Percentiles rank a stretch among this genome's conserved stretches.
These are phyloP conservation scores for Calocera viscosa DNA, from an alignment of 768 basidiomycete species.

Conservation along the genomic window DNA sequence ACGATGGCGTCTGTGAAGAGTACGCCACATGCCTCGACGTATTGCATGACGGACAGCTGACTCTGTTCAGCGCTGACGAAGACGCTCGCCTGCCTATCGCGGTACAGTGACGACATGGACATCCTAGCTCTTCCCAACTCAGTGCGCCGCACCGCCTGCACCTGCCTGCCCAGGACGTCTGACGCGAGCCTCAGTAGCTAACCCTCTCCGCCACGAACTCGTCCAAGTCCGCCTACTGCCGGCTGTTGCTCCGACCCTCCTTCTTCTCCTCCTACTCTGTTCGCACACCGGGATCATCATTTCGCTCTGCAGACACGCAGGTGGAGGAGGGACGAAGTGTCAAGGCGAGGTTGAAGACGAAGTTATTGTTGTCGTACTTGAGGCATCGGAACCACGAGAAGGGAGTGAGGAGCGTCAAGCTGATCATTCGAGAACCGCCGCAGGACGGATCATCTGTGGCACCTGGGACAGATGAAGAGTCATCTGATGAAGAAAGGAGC, in stretches of 20 bases:
- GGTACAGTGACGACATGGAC: conserved; percentile 69
- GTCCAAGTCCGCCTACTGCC: conserved; percentile 68
- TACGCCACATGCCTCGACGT: not conserved
- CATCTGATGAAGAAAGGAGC: not conserved
- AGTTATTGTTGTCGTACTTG: not conserved
- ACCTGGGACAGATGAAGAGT: not conserved
- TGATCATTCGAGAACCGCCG: conserved; percentile 4
- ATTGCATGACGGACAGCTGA: not conserved
- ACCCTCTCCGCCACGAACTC: conserved; percentile 65
- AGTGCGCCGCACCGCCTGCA: not conserved
- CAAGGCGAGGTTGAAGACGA: conserved; percentile 2
- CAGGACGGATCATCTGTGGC: not conserved
- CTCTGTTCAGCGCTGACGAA: conserved; percentile 50
- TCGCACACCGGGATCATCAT: not conserved
- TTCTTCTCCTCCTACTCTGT: conserved; percentile 38
- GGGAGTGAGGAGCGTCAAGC: conserved; percentile 4
- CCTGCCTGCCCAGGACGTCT: not conserved
- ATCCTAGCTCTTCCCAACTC: conserved; percentile 49
- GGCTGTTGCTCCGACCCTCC: conserved; percentile 52
- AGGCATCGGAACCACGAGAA: conserved; percentile 1
- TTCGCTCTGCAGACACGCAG: not conserved
- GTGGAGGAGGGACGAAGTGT: not conserved
- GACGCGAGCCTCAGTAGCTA: conserved; percentile 25
- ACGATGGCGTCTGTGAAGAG: conserved; percentile 8
- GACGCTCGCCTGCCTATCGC: conserved; percentile 62